Evolutionary conservation across 805 yeast genomes (phyloP), one percentile per base, ranked within the genome.

Genomic region (Tetrapisispora taiwanensis): DNA sequence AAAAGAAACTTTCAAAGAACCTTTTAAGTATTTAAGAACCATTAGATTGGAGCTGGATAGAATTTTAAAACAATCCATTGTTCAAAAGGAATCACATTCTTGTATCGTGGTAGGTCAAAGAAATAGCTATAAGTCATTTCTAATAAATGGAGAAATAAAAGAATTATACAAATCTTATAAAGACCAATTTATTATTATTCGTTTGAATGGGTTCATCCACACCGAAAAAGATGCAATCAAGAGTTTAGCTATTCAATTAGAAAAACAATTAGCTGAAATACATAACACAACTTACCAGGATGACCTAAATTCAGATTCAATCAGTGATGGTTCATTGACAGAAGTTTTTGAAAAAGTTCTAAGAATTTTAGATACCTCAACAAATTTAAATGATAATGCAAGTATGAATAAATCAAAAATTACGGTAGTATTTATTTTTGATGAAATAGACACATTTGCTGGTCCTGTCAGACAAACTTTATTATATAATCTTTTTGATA

Each of bases 231-330:
- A 74, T 41, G 97, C 97, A 0, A 74, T 92, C 13, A 73, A 89
- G 42, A 89, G 86, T 51, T 83, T 92, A 46, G 95, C 95, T 0
- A 69, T 81, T 36, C 97, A 89, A 60, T 64, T 90, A 34, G 95
- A 86, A 56, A 57, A 56, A 15, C 69, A 66, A 43, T 57, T 71
- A 42, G 52, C 62, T 32, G 54, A 58, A 42, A 52, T 65, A 17
- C 66, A 63, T 43, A 54, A 58, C 10, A 36, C 20, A 27, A n/a
- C 20, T 26, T 17, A 49, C 47, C 34, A 41, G 33, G 22, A 49
- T 36, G 34, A 35, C 18, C 18, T 48, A 48, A 38, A 44, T 34
- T 46, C 49, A 22, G 62, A 59, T n/a, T 49, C 58, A 19, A 70
- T 78, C 47, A 76, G 77, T 52, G 70, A 72, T 44, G 71, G 74